Percentiles rank a stretch among this genome's conserved stretches.
phyloP scores from a whole-genome alignment of 2,329 filamentous ascomycete genomes.

The Arthrobotrys conoides region DNA sequence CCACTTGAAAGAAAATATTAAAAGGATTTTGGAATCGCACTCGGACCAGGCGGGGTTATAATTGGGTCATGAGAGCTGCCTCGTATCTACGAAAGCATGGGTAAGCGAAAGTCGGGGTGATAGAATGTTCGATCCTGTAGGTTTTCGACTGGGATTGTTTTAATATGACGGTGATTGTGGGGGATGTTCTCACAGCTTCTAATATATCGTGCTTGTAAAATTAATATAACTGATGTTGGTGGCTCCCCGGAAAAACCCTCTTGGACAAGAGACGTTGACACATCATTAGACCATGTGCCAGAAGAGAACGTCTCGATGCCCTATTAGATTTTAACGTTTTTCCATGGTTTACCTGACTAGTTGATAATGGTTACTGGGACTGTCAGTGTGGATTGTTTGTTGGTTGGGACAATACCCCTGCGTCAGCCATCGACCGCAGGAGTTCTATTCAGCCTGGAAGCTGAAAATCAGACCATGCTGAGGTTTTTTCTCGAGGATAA shows the following conservation, averaged over 20 bases:
- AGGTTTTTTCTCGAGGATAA: slow-evolving; percentile 46
- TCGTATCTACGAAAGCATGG: slow-evolving; percentile 40
- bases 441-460: slow-evolving; percentile 53
- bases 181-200: slow-evolving; percentile 15
- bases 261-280: slow-evolving; percentile 15
- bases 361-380: slow-evolving; percentile 12
- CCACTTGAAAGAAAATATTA: no score
- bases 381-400: slow-evolving; percentile 31
- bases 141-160: slow-evolving; percentile 14
- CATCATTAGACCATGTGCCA: slow-evolving; percentile 14
- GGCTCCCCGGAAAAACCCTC: slow-evolving; percentile 34
- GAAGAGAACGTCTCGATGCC: slow-evolving; percentile 1
- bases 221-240: slow-evolving; percentile 60
- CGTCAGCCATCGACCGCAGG: slow-evolving; percentile 20
- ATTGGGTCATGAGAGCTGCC: slow-evolving; percentile 46
- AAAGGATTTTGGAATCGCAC: slow-evolving; percentile 36
- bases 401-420: slow-evolving; percentile 34
- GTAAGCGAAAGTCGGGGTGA: slow-evolving; percentile 44
- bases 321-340: not conserved
- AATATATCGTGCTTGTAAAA: slow-evolving; percentile 17
- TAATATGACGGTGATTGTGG: slow-evolving; percentile 42
- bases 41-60: slow-evolving; percentile 49
- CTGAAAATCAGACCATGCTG: slow-evolving; percentile 49
- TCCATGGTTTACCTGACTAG: slow-evolving; percentile 12
- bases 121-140: slow-evolving; percentile 47